phyloP scores from a whole-genome alignment of 2,329 filamentous ascomycete species.

The Talaromyces sp. region DNA sequence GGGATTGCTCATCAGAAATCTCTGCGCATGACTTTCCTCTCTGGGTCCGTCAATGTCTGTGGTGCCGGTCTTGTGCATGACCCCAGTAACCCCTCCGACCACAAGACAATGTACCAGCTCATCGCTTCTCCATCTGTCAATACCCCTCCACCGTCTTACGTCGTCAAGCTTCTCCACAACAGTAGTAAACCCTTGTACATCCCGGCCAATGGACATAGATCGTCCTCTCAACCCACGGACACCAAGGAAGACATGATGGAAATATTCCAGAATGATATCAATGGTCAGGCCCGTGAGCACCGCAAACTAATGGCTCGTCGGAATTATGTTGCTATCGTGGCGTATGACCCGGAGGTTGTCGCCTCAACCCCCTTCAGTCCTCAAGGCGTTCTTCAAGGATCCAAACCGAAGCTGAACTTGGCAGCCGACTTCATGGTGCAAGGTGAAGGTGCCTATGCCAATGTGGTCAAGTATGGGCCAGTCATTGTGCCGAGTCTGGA shows the following conservation, averaged over 20 bases:
- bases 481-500: conserved; percentile 90
- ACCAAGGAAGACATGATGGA: conserved; percentile 99
- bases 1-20: conserved; percentile 94
- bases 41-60: conserved; percentile 83
- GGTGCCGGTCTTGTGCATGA: conserved; percentile 95
- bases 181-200: conserved; percentile 91
- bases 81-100: conserved; percentile 83
- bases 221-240: conserved; percentile 71
- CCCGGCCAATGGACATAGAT: conserved; percentile 79
- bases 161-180: conserved; percentile 86
- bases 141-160: conserved; percentile 78
- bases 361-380: conserved; percentile 39
- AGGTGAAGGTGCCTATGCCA: conserved; percentile 77
- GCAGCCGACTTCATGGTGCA: conserved; percentile 98
- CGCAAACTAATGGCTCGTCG: conserved; percentile 91
- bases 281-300: conserved; percentile 77
- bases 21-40: conserved; percentile 94
- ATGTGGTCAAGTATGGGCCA: conserved; percentile 92
- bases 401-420: conserved; percentile 68
- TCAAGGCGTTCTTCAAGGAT: conserved; percentile 35
- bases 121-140: conserved; percentile 93
- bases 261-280: conserved; percentile 93
- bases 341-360: conserved; percentile 84
- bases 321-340: conserved; percentile 92
- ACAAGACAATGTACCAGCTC: conserved; percentile 99